Evolutionary conservation across 306 rosid species (phyloP).

Genomic region (Lablab purpureus): DNA sequence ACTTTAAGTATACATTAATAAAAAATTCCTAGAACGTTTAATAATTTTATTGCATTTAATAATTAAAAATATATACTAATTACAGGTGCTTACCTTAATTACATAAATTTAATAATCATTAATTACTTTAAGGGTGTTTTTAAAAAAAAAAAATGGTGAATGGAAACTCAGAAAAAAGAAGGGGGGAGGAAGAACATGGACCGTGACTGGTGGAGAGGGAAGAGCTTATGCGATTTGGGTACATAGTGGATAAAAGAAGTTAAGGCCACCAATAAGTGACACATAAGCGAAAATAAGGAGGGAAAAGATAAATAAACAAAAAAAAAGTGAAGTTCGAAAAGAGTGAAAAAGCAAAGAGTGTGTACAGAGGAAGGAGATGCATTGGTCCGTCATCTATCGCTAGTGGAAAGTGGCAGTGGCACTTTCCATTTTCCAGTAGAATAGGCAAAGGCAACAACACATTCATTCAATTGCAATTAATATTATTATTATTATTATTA

Average conservation of each 20-base stretch:
- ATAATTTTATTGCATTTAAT: too few species aligned
- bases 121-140: too few species aligned
- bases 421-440: neutral
- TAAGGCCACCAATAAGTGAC: neutral
- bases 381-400: slow-evolving; percentile 35
- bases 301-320: neutral
- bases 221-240: too few species aligned
- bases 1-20: neutral
- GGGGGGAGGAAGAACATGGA: too few species aligned
- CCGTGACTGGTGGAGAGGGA: too few species aligned
- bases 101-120: too few species aligned
- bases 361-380: neutral
- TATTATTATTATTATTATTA: neutral
- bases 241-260: too few species aligned
- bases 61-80: too few species aligned
- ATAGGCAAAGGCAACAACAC: neutral
- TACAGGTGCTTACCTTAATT: too few species aligned
- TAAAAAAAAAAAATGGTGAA: too few species aligned
- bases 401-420: slow-evolving; percentile 6
- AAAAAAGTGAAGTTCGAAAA: neutral
- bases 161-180: too few species aligned
- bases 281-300: neutral
- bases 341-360: neutral
- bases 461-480: neutral
- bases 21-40: too few species aligned